Conservation (phyloP, 2,329 filamentous ascomycete species). For the Aspergillus niger region DNA sequence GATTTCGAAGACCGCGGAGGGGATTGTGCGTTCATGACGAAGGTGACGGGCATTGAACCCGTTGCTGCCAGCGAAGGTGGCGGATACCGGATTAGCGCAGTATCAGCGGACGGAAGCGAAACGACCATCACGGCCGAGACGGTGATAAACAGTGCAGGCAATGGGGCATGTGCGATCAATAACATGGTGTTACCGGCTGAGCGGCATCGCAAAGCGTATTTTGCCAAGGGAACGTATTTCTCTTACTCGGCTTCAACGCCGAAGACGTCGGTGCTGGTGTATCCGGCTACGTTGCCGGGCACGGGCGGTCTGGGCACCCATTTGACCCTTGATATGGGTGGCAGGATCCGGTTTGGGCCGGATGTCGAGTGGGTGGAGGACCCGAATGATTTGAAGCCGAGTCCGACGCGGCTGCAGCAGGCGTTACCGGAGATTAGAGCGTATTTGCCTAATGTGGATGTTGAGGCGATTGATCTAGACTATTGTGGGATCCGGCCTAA, state of each 20-base stretch:
- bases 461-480: constrained; percentile 68
- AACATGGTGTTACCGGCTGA: constrained; percentile 70
- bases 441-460: constrained; percentile 76
- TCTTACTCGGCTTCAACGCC: constrained; percentile 71
- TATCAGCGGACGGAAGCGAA: constrained; percentile 37
- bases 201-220: constrained; percentile 66
- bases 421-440: constrained; percentile 74
- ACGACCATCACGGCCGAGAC: constrained; percentile 70
- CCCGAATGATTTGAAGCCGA: constrained; percentile 70
- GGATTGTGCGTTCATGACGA: constrained; percentile 68
- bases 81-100: constrained; percentile 71
- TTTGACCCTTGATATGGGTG: constrained; percentile 83
- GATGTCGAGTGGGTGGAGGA: constrained; percentile 90
- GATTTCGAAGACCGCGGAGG: constrained; percentile 77
- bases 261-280: constrained; percentile 72
- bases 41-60: constrained; percentile 63
- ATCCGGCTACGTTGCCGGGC: constrained; percentile 81
- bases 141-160: constrained; percentile 82
- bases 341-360: constrained; percentile 85
- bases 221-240: constrained; percentile 95
- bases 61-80: constrained; percentile 40
- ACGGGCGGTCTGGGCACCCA: constrained; percentile 90
- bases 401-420: constrained; percentile 60
- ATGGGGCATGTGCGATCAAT: constrained; percentile 72
- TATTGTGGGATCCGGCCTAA: constrained; percentile 94